Evolutionary conservation across 2,329 filamentous ascomycete genomes (phyloP).

Genomic region (Leptographium wingfieldii): DNA sequence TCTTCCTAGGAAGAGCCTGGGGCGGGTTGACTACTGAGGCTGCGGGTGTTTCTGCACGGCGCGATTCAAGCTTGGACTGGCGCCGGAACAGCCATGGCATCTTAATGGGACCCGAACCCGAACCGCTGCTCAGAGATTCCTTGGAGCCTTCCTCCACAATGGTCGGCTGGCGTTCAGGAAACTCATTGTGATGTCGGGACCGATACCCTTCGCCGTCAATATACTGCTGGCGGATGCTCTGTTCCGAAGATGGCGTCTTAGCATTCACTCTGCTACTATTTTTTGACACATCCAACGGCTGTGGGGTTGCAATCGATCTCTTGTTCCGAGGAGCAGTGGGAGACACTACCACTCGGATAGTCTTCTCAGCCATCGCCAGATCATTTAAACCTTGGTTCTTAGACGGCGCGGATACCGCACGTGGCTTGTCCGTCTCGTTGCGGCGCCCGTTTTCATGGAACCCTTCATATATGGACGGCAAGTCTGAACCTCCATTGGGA

Average conservation of each 20-base stretch:
- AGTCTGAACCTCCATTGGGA: conserved; percentile 22
- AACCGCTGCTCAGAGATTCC: not conserved
- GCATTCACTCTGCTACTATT: not conserved
- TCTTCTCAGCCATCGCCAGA: conserved; percentile 8
- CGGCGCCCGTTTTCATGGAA: conserved; percentile 15
- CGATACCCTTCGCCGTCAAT: not conserved
- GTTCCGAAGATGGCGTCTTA: not conserved
- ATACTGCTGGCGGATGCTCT: not conserved
- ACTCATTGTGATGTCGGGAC: not conserved
- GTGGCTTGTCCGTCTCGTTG: conserved; percentile 21
- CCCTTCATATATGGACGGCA: conserved; percentile 39
- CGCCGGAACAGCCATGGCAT: conserved; percentile 12
- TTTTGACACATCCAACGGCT: conserved; percentile 4
- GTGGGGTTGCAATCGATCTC: not conserved
- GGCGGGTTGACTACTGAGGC: not conserved
- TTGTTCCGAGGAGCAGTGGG: conserved; percentile 4
- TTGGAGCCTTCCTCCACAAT: conserved; percentile 9
- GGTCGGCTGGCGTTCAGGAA: not conserved
- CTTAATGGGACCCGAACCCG: conserved; percentile 1
- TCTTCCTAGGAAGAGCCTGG: conserved; percentile 24
- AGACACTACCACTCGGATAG: conserved; percentile 12
- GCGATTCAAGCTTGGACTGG: conserved; percentile 12
- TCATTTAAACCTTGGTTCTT: conserved; percentile 10
- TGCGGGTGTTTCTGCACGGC: not conserved
- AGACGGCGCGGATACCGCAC: conserved; percentile 35